phyloP scores from a whole-genome alignment of 1,284 basidiomycete species.

The Jaminaea rosea region DNA sequence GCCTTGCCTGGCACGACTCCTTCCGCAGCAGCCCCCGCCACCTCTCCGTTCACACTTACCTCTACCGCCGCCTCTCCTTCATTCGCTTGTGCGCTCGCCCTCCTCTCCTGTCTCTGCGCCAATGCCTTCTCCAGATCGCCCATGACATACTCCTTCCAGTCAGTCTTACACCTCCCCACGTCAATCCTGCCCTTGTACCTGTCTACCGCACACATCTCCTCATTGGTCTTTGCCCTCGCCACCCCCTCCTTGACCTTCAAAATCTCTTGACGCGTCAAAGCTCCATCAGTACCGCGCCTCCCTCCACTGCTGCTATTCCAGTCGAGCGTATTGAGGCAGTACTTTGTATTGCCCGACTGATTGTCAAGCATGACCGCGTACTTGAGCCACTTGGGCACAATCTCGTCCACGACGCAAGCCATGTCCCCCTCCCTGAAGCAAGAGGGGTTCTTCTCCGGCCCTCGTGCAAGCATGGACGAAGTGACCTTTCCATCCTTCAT shows the following conservation, averaged over 20 bases:
- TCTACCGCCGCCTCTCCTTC: background rate
- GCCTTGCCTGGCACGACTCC: too few species aligned
- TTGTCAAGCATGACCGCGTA: conserved; percentile 52
- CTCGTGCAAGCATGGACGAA: conserved; percentile 90
- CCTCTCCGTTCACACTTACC: background rate
- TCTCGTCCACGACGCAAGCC: conserved; percentile 23
- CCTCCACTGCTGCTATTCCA: background rate
- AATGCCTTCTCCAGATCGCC: background rate
- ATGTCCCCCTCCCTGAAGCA: conserved; percentile 59
- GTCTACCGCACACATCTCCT: background rate
- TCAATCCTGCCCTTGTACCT: background rate
- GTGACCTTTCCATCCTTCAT: conserved; percentile 62
- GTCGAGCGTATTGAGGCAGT: conserved; percentile 58
- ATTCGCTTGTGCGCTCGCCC: conserved; percentile 1
- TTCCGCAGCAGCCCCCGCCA: background rate
- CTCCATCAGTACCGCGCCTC: too few species aligned
- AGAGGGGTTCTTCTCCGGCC: conserved; percentile 83
- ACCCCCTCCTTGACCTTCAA: background rate
- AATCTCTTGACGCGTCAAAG: background rate
- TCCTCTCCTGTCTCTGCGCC: background rate
- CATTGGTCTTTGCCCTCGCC: background rate
- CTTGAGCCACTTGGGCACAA: conserved; percentile 37
- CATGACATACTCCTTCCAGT: background rate
- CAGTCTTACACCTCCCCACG: background rate
- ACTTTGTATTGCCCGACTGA: conserved; percentile 80